Percentiles rank a stretch among this genome's conserved stretches.
Conservation (phyloP, 148 eudicot genomes). For the Rhododendron vialii region DNA sequence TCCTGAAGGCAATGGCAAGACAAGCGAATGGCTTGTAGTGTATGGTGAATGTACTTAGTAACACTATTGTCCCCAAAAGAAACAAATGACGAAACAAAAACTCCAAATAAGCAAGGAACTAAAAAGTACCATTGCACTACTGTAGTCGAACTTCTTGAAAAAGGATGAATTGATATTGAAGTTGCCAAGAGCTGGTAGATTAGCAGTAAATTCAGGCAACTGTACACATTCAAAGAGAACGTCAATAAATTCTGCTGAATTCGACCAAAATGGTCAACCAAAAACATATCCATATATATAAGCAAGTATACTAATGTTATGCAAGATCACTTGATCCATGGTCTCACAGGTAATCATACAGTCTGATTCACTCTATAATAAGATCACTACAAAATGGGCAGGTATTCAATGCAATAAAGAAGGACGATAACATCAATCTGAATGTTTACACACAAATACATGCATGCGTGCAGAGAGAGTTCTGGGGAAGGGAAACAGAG, state of each 20-base stretch:
- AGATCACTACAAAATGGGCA: not conserved
- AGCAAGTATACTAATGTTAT: not conserved
- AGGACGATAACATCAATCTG: too few species aligned
- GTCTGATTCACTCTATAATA: not conserved
- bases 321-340: not conserved
- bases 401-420: not conserved
- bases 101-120: not conserved
- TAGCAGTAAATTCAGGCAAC: conserved; percentile 74
- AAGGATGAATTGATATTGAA: conserved; percentile 61
- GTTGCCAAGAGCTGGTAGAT: conserved; percentile 54
- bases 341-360: not conserved
- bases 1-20: not conserved
- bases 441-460: not conserved
- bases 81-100: not conserved
- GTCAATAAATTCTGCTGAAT: not conserved
- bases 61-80: not conserved
- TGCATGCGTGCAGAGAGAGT: not conserved
- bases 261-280: not conserved
- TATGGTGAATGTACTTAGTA: not conserved
- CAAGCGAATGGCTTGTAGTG: not conserved
- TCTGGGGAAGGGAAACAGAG: not conserved
- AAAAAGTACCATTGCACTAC: conserved; percentile 60
- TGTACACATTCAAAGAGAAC: conserved; percentile 24
- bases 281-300: not conserved
- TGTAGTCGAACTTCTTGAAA: conserved; percentile 84